Evolutionary conservation across 495 filamentous ascomycete species (phyloP), one percentile per base, ranked within the genome.

Genomic region (Penicillium verhagenii): DNA sequence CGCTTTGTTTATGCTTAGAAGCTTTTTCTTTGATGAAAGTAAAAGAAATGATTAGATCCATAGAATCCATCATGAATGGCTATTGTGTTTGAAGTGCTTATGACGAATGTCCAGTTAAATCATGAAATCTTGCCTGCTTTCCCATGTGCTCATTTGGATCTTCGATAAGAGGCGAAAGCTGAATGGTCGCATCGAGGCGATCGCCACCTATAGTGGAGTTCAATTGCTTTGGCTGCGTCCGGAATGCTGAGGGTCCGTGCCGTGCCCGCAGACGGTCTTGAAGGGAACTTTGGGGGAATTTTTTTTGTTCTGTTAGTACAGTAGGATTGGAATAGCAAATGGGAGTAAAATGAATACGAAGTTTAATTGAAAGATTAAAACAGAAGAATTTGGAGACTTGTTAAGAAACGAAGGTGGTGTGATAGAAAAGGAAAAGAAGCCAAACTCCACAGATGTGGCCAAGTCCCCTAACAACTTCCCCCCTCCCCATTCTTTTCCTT

Each of bases 401-500:
- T n/a, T n/a, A n/a, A n/a, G n/a, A n/a, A n/a, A n/a, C n/a, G n/a
- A n/a, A n/a, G n/a, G n/a, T n/a, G n/a, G n/a, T 6, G 21, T 26
- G 2, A 16, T n/a, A 6, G 4, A n/a, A n/a, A n/a, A n/a, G n/a
- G n/a, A n/a, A n/a, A n/a, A n/a, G n/a, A n/a, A n/a, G n/a, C n/a
- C n/a, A n/a, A n/a, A n/a, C 23, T 45, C 21, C 23, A 45, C 7
- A 24, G 9, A 38, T 38, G 44, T 47, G 44, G 44, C 44, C 44
- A 29, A 25, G 33, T 16, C 25, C 24, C n/a, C 44, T 29, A 16
- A 8, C 44, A 26, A 26, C 25, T 28, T 47, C 45, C 45, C 21
- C 16, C 39, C 20, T 13, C 53, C 60, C 59, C 65, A 53, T 57
- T 55, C 52, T 52, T 57, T 53, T 58, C 54, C 56, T 40, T 49